A percentile compares a stretch with the other conserved stretches of the same genome.
Conservation (phyloP, 2,329 filamentous ascomycete genomes). For the Alternaria sp. region DNA sequence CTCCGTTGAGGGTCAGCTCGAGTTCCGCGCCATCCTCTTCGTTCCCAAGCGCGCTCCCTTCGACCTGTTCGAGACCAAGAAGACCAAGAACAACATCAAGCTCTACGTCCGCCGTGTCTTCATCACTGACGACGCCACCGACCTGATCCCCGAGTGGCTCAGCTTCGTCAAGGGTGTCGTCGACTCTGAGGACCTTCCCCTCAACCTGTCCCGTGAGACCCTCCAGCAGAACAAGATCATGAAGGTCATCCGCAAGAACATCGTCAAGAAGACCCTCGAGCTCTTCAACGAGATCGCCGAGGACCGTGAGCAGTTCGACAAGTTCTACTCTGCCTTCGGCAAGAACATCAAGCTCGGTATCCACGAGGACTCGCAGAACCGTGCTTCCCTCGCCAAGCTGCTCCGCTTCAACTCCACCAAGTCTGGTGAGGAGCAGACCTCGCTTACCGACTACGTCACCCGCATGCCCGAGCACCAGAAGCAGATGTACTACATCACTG, state of each 20-base stretch:
- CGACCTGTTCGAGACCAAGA: slow-evolving; percentile 99
- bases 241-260: slow-evolving; percentile 99
- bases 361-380: slow-evolving; percentile 99
- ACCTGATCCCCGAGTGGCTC: slow-evolving; percentile 99
- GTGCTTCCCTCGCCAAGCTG: slow-evolving; percentile 89
- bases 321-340: slow-evolving; percentile 99
- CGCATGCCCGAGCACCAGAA: slow-evolving; percentile 99
- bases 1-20: slow-evolving; percentile 99
- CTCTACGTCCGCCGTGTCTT: slow-evolving; percentile 99
- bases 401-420: slow-evolving; percentile 99
- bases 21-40: slow-evolving; percentile 99
- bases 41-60: slow-evolving; percentile 99
- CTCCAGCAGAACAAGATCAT: slow-evolving; percentile 99
- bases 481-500: slow-evolving; percentile 99
- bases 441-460: slow-evolving; percentile 95
- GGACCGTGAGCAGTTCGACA: slow-evolving; percentile 99
- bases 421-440: slow-evolving; percentile 94
- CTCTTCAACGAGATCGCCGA: slow-evolving; percentile 99
- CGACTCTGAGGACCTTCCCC: slow-evolving; percentile 98
- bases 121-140: slow-evolving; percentile 99
- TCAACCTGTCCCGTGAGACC: slow-evolving; percentile 99
- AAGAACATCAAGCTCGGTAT: slow-evolving; percentile 99
- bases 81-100: slow-evolving; percentile 99
- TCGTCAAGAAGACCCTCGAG: slow-evolving; percentile 99
- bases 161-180: slow-evolving; percentile 99